Evolutionary conservation across 164 flowering plant species (phyloP).

Genomic region (Protea cynaroides): DNA sequence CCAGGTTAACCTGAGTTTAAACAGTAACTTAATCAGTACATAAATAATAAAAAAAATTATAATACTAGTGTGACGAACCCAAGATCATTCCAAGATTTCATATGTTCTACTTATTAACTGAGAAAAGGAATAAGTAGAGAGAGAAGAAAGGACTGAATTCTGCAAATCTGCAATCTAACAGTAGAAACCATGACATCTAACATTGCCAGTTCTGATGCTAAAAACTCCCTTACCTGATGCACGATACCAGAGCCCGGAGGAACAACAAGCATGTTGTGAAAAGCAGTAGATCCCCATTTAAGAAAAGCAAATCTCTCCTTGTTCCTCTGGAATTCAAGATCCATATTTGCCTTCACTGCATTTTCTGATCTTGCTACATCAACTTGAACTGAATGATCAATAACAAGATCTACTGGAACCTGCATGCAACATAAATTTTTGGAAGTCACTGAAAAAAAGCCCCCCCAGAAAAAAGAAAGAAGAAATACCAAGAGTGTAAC

Average conservation of each 20-base stretch:
- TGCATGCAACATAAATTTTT: slow-evolving; percentile 18
- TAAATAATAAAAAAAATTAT: background rate
- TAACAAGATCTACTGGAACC: slow-evolving; percentile 93
- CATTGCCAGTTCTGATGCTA: background rate
- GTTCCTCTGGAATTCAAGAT: slow-evolving; percentile 69
- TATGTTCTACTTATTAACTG: background rate
- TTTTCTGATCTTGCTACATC: slow-evolving; percentile 76
- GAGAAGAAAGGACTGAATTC: background rate
- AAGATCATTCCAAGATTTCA: background rate
- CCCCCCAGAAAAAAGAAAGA: background rate
- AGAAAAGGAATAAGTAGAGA: background rate
- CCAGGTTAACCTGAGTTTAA: slow-evolving; percentile 72
- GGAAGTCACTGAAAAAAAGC: background rate
- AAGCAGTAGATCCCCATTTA: slow-evolving; percentile 86
- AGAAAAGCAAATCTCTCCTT: slow-evolving; percentile 82
- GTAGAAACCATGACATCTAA: background rate
- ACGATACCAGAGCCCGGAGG: slow-evolving; percentile 95
- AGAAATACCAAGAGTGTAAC: background rate
- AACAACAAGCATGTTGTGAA: slow-evolving; percentile 80
- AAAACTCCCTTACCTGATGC: slow-evolving; percentile 55
- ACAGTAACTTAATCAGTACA: background rate
- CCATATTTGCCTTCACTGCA: slow-evolving; percentile 79
- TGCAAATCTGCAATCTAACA: background rate
- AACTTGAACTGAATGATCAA: slow-evolving; percentile 88
- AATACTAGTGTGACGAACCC: background rate